Evolutionary conservation across 306 rosid genomes (phyloP), one percentile per base, ranked within the genome.

Genomic region (Prunus fruticosa): DNA sequence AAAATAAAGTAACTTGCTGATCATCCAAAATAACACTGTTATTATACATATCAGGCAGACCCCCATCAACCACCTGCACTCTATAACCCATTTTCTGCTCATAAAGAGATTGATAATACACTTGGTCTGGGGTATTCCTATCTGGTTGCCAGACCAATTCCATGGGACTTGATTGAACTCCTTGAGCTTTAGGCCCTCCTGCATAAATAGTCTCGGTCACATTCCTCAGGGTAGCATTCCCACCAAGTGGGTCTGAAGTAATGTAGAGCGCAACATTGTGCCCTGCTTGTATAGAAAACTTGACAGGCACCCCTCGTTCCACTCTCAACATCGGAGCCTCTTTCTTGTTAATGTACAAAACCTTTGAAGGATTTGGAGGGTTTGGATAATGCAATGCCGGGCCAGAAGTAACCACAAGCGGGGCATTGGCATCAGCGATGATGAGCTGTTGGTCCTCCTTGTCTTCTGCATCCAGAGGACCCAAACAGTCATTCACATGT

Each of bases 21-120:
- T 94, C 98, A 79, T 94, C 98, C 82, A 94, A 82, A 75, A 87
- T 27, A 78, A 90, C 98, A 85, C 96, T 94, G 87, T 81, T 94
- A 74, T 88, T 89, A 76, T 90, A 94, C 98, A 94, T 94, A 78
- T 94, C 97, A 3, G 98, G 79, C 20, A 94, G 84, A 83, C 98
- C 97, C 60, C 97, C 98, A 76, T 94, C 97, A 75, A 94, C 97
- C 62, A 94, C 96, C 89, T 91, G 84, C 20, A 94, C 96, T 83
- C 38, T 91, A 93, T 93, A 94, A 67, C 97, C 98, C 98, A 94
- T 94, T 82, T 94, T 94, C 90, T 71, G 84, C 53, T 86, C 87
- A 71, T 50, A 94, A 64, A 90, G 32, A 7, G 98, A 94, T 4
- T 94, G 94, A 77, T 94, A 94, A 78, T 82, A 94, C 32, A 94